A percentile compares a stretch with the other conserved stretches of the same genome.
These are phyloP conservation scores for Populus simonii DNA, from an alignment of 345 rosid species.

Conservation along the genomic window DNA sequence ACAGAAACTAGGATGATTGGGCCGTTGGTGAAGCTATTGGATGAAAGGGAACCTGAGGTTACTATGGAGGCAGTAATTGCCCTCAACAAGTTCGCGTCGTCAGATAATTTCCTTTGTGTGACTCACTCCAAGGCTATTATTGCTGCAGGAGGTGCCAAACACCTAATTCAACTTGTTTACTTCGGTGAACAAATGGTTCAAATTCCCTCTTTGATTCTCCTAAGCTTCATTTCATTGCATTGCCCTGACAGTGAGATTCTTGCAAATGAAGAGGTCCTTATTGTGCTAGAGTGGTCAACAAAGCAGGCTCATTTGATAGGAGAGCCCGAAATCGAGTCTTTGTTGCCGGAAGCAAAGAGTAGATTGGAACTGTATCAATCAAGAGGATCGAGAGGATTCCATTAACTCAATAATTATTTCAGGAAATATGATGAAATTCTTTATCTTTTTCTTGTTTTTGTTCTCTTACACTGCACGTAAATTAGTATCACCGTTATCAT, in stretches of 20 bases:
- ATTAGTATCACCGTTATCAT: not conserved
- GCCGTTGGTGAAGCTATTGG: conserved; percentile 29
- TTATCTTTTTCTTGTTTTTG: not conserved
- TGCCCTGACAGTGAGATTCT: conserved; percentile 32
- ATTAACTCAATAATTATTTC: not conserved
- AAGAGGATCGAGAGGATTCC: conserved; percentile 33
- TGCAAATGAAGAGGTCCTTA: conserved; percentile 30
- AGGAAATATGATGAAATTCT: not conserved
- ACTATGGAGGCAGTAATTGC: conserved; percentile 29
- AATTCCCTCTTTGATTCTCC: conserved; percentile 20
- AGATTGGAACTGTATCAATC: conserved; percentile 34
- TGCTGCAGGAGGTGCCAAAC: conserved; percentile 27
- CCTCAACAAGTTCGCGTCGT: conserved; percentile 23
- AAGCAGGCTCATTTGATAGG: conserved; percentile 24
- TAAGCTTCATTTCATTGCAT: conserved; percentile 25
- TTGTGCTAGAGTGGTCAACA: conserved; percentile 27
- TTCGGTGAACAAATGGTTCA: conserved; percentile 32
- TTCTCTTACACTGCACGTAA: not conserved
- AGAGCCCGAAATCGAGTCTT: conserved; percentile 6
- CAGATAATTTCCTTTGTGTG: conserved; percentile 25
- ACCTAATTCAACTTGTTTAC: conserved; percentile 31
- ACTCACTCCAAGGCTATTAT: conserved; percentile 29
- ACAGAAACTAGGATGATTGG: conserved; percentile 27
- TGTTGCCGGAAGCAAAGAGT: conserved; percentile 29
- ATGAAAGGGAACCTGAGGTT: conserved; percentile 24